Base-by-base conservation (phyloP, 2,329 filamentous ascomycete species). In the Arthrocladium fulminans region DNA sequence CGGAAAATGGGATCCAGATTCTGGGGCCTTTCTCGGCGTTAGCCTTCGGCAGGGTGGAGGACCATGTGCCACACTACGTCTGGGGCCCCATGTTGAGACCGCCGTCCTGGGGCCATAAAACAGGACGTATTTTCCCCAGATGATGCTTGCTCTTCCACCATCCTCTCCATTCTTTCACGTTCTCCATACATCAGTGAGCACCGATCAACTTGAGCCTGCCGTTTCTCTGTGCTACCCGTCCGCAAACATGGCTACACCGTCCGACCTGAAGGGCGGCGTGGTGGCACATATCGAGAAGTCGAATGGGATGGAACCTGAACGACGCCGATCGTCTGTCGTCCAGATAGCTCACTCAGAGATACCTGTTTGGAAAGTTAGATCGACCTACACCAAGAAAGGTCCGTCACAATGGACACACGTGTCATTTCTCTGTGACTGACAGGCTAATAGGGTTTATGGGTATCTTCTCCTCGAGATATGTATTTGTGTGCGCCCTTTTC, bases 401-500 rank as follows among this genome's bases (percentile, higher is more conserved):
- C 13, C n/a, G 38, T 3, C 6, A 41, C 5, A 19, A 19, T 13
- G 4, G n/a, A 41, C n/a, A 13, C 20, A 41, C 15, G 5, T 13
- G 5, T 5, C 17, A 19, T 19, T 12, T 3, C 12, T 35, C 15
- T 3, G 38, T 20, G 13, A 13, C n/a, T 19, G n/a, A 19, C 17
- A 17, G 17, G 38, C 15, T 41, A 17, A n/a, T n/a, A 49, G 73
- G 72, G 2, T 65, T 76, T 46, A 58, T 57, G 3, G 73, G 74
- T 4, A 60, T 76, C n/a, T 67, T 73, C 42, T 60, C 63, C 10
- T 74, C 70, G 48, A 64, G 63, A 13, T 76, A 74, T 58, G 73
- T 76, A 37, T 65, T 72, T 22, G 63, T 73, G 34, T 76, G 73
- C 54, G 74, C 74, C 1, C 66, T 67, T 2, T 75, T 74, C 53